These are phyloP conservation scores for Dimargaris cristalligena DNA, from an alignment of 192 early-diverging fungal genomes.

Conservation along the genomic window DNA sequence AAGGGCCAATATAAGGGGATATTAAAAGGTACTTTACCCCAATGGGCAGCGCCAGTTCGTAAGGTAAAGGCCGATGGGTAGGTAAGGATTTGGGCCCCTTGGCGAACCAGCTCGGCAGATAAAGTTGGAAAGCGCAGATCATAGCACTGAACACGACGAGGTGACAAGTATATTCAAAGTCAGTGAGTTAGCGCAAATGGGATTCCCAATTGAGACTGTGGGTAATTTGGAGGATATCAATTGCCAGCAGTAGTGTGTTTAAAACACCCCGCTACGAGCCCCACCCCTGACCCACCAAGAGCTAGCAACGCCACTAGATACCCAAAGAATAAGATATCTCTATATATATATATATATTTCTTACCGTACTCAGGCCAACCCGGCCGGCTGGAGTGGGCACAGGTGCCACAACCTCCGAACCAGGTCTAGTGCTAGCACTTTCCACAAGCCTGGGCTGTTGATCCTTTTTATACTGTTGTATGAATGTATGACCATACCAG, in stretches of 20 bases:
- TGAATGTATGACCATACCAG: too few relatives aligned
- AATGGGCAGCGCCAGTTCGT: slow-evolving; percentile 66
- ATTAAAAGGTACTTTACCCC: slow-evolving; percentile 28
- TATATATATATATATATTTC: too few relatives aligned
- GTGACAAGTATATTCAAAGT: not conserved
- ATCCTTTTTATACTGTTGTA: slow-evolving; percentile 14
- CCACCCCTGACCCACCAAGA: too few relatives aligned
- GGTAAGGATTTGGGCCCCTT: slow-evolving; percentile 52
- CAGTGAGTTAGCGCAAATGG: not conserved
- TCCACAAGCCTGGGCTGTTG: slow-evolving; percentile 24
- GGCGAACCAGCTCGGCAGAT: slow-evolving; percentile 31
- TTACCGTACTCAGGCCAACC: slow-evolving; percentile 9
- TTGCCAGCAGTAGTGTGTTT: slow-evolving; percentile 12
- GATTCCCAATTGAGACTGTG: not conserved
- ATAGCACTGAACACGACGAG: slow-evolving; percentile 34
- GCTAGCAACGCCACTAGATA: too few relatives aligned
- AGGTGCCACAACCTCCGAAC: slow-evolving; percentile 20
- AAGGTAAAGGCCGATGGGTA: slow-evolving; percentile 73
- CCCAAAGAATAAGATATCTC: too few relatives aligned
- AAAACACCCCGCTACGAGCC: too few relatives aligned
- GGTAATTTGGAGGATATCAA: not conserved
- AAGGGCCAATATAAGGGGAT: too few relatives aligned
- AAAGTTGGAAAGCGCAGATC: slow-evolving; percentile 68
- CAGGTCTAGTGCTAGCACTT: slow-evolving; percentile 22
- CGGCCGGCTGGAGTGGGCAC: slow-evolving; percentile 6